These are phyloP conservation scores for Tetrahymena elliotti DNA, from an alignment of 73 alveolate genomes.

Conservation along the genomic window DNA sequence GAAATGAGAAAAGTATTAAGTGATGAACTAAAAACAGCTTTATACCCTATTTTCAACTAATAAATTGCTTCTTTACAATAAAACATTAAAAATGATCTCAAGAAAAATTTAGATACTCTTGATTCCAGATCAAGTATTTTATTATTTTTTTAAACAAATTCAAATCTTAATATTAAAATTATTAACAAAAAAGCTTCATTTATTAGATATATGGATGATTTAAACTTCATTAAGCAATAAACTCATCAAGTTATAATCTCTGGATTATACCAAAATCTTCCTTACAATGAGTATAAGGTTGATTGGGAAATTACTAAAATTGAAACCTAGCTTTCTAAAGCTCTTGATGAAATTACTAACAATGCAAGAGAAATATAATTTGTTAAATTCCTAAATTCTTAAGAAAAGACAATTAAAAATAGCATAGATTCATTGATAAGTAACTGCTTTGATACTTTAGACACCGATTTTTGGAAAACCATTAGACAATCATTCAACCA, in stretches of 20 bases:
- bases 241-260: not conserved
- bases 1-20: constrained; percentile 17
- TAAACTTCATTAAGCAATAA: not conserved
- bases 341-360: not conserved
- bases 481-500: not conserved
- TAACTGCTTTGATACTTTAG: not conserved
- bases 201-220: not conserved
- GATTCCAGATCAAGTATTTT: not conserved
- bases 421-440: not conserved
- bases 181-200: not conserved
- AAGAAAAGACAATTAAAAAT: not conserved
- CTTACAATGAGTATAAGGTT: not conserved
- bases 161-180: not conserved
- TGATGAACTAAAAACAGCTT: constrained; percentile 10
- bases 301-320: not conserved
- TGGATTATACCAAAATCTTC: not conserved
- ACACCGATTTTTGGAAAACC: not conserved
- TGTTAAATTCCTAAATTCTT: not conserved
- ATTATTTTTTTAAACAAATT: not conserved
- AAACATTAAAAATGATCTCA: not conserved
- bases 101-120: not conserved
- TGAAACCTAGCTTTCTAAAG: not conserved
- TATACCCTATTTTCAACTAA: constrained; percentile 10
- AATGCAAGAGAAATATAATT: not conserved
- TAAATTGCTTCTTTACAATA: not conserved